Percentiles rank a stretch among this genome's conserved stretches.
phyloP scores from a whole-genome alignment of 495 filamentous ascomycete species.

The Penicillium parvum region DNA sequence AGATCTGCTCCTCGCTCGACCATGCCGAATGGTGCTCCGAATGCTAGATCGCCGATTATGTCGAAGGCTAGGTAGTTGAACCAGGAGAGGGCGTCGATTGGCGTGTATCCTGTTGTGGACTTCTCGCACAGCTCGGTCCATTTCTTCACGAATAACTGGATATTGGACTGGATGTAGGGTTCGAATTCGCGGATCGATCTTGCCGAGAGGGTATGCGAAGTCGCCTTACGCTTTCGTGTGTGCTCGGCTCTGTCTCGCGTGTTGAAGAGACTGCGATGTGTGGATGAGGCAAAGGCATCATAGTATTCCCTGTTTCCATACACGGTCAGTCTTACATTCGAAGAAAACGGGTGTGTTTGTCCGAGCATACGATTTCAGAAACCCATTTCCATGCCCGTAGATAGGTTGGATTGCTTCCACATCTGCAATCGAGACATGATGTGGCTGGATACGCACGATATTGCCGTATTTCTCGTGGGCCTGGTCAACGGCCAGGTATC shows the following conservation, averaged over 20 bases:
- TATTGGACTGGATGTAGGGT: slow-evolving; percentile 73
- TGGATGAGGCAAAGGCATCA: slow-evolving; percentile 75
- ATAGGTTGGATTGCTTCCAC: too few relatives aligned
- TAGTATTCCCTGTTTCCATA: too few relatives aligned
- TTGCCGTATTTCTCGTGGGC: too few relatives aligned
- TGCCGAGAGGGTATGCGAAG: slow-evolving; percentile 74
- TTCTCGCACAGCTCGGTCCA: slow-evolving; percentile 51
- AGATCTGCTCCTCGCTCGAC: slow-evolving; percentile 44
- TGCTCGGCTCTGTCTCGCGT: slow-evolving; percentile 76
- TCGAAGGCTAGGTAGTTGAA: slow-evolving; percentile 71
- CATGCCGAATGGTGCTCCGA: slow-evolving; percentile 45
- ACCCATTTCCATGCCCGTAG: slow-evolving; percentile 64
- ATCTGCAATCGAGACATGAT: too few relatives aligned
- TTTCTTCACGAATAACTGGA: slow-evolving; percentile 63
- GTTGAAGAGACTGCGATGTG: slow-evolving; percentile 78
- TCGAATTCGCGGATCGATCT: slow-evolving; percentile 77
- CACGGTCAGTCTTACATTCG: too few relatives aligned
- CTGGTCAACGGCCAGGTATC: too few relatives aligned
- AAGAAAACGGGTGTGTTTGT: too few relatives aligned
- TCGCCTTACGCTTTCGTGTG: slow-evolving; percentile 77
- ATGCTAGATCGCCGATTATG: slow-evolving; percentile 51
- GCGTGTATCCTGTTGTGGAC: slow-evolving; percentile 46
- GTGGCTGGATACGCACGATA: too few relatives aligned
- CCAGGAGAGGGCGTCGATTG: slow-evolving; percentile 75
- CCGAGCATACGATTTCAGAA: slow-evolving; percentile 66